Percentiles rank a stretch among this genome's conserved stretches.
These are phyloP conservation scores for Noccaea caerulescens DNA, from an alignment of 345 rosid genomes.

Conservation along the genomic window DNA sequence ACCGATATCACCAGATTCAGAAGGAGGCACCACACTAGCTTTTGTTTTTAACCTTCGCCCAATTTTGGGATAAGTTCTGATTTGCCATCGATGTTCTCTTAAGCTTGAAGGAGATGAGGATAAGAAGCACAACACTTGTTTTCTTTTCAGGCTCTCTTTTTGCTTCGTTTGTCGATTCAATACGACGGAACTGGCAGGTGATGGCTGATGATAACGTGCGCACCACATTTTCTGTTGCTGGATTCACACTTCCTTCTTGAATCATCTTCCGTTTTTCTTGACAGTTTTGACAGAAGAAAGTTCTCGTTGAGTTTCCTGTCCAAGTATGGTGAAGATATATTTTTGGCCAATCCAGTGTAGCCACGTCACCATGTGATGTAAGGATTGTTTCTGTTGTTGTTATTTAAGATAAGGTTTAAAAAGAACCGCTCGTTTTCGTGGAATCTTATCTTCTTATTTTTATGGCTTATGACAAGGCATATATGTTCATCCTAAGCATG, in stretches of 20 bases:
- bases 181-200: not conserved
- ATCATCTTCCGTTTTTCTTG: not conserved
- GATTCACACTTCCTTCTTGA: not conserved
- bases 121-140: constrained; percentile 18
- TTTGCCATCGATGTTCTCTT: constrained; percentile 30
- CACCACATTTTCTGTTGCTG: constrained; percentile 26
- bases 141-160: constrained; percentile 14
- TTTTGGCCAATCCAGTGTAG: not conserved
- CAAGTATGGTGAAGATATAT: constrained; percentile 20
- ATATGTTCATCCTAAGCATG: not conserved
- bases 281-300: not conserved
- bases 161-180: not conserved
- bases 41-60: constrained; percentile 14
- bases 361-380: constrained; percentile 26
- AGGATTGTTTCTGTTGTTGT: not conserved
- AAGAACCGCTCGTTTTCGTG: not conserved
- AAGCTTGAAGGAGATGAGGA: constrained; percentile 28
- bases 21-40: constrained; percentile 41
- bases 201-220: constrained; percentile 20
- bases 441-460: not conserved
- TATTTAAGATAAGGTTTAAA: not conserved
- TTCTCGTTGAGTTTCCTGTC: constrained; percentile 8
- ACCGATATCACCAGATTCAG: constrained; percentile 45
- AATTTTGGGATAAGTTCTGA: not conserved
- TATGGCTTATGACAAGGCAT: not conserved